Evolutionary conservation across 2,329 filamentous ascomycete species (phyloP), one percentile per base, ranked within the genome.

Genomic region (Calonectria leucothoes): DNA sequence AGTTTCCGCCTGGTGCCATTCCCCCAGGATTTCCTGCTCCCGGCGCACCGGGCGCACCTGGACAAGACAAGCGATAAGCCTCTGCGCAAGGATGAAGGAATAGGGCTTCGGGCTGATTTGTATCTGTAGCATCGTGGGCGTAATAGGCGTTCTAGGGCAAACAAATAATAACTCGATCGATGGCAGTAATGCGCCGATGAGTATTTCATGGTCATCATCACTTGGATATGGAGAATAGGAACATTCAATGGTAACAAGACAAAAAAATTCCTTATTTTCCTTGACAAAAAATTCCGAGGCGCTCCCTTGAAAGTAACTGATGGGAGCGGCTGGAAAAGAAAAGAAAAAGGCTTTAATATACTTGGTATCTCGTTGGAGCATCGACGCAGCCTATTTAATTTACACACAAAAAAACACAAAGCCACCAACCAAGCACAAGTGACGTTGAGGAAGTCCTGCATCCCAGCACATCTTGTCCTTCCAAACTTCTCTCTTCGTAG

Each of bases 1-100:
- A 88, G 70, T 88, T 88, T 49, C 86, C 85, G 20, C 85, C 85
- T 15, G 81, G 83, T 25, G 81, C 81, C 70, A 74, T 66, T 25
- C 78, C 81, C 23, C 82, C 81, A 29, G 84, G 84, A 6, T 85
- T 84, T 74, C 81, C 81, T 67, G 82, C 82, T 23, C 82, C 81
- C 2, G 83, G 83, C 45, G 79, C 78, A 17, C 83, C 83, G 27
- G 82, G 83, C 29, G 79, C 82, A 29, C 84, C 84, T 27, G 86
- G 86, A 42, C 84, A 83, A 37, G 85, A 86, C 45, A 83, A 83
- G 80, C 82, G 85, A 77, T 87, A 80, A 81, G 57, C 61, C 35
- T 72, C 17, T 29, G 48, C 14, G 49, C 63, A 63, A 61, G 48
- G 31, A 49, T n/a, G 52, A 17, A 33, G 55, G 52, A 55, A 27